A percentile compares a stretch with the other conserved stretches of the same genome.
Evolutionary conservation across 169 alveolate species (phyloP).

Genomic region (Plasmodium cynomolgi): DNA sequence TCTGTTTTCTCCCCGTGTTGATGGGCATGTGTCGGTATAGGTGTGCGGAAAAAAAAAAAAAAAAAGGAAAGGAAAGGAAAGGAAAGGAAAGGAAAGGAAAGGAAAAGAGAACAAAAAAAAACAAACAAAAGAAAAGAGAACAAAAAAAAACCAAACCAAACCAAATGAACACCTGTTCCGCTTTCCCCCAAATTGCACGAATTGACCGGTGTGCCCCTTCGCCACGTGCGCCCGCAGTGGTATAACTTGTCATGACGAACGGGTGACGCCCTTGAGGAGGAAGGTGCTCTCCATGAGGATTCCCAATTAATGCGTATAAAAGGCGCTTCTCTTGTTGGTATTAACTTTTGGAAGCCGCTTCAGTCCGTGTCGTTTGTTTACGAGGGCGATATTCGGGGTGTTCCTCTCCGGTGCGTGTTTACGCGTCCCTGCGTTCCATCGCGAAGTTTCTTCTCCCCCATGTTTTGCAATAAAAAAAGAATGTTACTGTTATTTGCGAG

Average conservation of each 20-base stretch:
- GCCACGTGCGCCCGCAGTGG: neutral
- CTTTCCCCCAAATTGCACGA: neutral
- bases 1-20: neutral
- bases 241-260: neutral
- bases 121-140: no score
- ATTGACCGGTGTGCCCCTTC: neutral
- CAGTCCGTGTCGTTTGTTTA: neutral
- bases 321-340: neutral
- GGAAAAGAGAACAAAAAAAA: no score
- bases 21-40: neutral
- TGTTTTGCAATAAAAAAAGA: neutral
- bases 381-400: neutral
- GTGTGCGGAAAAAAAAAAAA: neutral
- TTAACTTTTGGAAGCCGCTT: neutral
- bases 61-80: no score
- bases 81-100: no score
- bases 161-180: neutral
- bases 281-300: neutral
- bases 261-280: neutral
- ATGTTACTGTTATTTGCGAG: neutral
- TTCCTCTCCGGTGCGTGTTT: neutral
- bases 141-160: no score
- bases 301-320: neutral
- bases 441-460: neutral
- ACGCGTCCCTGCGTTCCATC: neutral